These are phyloP conservation scores for Sisymbrium altissimum DNA, from an alignment of 345 rosid species.

Conservation along the genomic window DNA sequence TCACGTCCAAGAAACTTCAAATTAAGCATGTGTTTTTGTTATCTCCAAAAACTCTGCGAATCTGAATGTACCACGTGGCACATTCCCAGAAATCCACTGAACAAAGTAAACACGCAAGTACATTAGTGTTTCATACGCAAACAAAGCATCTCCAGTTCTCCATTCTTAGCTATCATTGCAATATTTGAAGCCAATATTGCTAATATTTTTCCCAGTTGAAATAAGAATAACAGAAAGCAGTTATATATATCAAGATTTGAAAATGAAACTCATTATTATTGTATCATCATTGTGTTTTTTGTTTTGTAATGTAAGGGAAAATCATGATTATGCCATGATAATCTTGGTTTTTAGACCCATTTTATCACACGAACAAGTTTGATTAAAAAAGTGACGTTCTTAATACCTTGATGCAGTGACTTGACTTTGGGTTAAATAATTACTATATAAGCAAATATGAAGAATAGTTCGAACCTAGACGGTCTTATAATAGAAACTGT, in stretches of 20 bases:
- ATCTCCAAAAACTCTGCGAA: slow-evolving; percentile 8
- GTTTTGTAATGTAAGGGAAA: background rate
- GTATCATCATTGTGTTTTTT: slow-evolving; percentile 7
- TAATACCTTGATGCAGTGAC: background rate
- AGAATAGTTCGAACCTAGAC: background rate
- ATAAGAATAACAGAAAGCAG: background rate
- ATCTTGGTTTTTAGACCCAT: background rate
- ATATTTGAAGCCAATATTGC: slow-evolving; percentile 7
- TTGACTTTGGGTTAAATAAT: background rate
- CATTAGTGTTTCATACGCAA: slow-evolving; percentile 36
- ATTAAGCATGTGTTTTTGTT: slow-evolving; percentile 6
- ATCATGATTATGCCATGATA: background rate
- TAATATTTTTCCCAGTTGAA: background rate
- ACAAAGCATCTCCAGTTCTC: slow-evolving; percentile 9
- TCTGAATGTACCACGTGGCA: background rate
- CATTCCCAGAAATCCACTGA: background rate
- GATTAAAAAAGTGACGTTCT: background rate
- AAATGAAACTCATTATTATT: background rate
- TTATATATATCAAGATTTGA: background rate
- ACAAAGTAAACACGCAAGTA: slow-evolving; percentile 29
- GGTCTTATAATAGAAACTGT: no score
- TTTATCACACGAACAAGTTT: background rate
- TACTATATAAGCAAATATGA: background rate
- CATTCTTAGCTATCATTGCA: slow-evolving; percentile 28
- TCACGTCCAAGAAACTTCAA: slow-evolving; percentile 7